Conservation (phyloP, 352 stramenopile species). For the Phytophthora kernoviae region DNA sequence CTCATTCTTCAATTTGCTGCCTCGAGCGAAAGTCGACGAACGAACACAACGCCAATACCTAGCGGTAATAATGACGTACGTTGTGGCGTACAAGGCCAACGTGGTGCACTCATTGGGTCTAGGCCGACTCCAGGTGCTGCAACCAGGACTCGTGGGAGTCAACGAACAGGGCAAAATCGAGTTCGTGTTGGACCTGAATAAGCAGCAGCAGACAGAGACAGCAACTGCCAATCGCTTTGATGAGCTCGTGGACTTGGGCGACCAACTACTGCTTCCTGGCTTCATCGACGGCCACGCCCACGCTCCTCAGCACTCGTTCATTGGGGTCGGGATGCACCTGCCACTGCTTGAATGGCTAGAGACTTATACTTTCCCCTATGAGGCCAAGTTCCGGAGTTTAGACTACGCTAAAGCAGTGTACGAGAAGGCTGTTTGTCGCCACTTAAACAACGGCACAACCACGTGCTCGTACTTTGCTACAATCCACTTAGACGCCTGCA, state of each 20-base stretch:
- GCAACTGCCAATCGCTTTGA: conserved; percentile 30
- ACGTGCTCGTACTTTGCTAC: conserved; percentile 95
- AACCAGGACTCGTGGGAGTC: conserved; percentile 69
- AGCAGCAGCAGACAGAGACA: conserved; percentile 1
- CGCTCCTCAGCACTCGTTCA: conserved; percentile 93
- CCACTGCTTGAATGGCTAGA: conserved; percentile 94
- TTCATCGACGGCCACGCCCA: conserved; percentile 96
- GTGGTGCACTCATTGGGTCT: conserved; percentile 77
- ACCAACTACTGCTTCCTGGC: conserved; percentile 90
- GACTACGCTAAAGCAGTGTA: conserved; percentile 86
- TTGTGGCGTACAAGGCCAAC: conserved; percentile 78
- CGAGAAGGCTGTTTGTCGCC: conserved; percentile 83
- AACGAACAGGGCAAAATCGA: conserved; percentile 47
- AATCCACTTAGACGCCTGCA: conserved; percentile 90
- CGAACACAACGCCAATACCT: not conserved
- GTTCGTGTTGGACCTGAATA: conserved; percentile 48
- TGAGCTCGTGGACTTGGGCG: conserved; percentile 68
- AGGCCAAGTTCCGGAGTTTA: conserved; percentile 76
- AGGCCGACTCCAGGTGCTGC: conserved; percentile 60
- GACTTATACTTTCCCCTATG: conserved; percentile 94
- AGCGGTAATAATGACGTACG: conserved; percentile 26
- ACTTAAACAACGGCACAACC: conserved; percentile 91
- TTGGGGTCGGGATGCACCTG: conserved; percentile 93
- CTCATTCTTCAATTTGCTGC: conserved; percentile 25
- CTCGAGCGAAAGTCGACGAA: conserved; percentile 11